Percentiles rank a stretch among this genome's conserved stretches.
Evolutionary conservation across 73 alveolate genomes (phyloP).

Genomic region (Paramecium primaurelia): DNA sequence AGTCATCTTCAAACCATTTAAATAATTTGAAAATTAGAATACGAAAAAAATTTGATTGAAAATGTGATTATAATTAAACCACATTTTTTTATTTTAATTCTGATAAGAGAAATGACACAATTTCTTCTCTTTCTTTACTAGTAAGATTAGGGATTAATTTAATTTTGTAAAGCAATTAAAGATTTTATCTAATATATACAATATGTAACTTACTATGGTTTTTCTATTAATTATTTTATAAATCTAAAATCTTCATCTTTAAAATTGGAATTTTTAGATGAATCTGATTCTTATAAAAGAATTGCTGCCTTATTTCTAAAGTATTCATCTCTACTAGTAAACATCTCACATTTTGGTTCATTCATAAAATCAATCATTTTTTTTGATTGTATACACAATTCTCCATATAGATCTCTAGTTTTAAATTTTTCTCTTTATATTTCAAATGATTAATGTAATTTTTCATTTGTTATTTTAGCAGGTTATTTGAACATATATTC

Average conservation of each 20-base stretch:
- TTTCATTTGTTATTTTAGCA: not conserved
- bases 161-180: not conserved
- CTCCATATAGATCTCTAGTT: slow-evolving; percentile 6
- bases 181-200: not conserved
- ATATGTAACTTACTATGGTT: not conserved
- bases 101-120: not conserved
- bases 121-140: slow-evolving; percentile 29
- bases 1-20: slow-evolving; percentile 1
- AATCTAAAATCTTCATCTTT: not conserved
- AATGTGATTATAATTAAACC: not conserved
- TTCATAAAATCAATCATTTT: slow-evolving; percentile 15
- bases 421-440: not conserved
- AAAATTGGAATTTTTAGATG: not conserved
- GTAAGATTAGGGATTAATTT: not conserved
- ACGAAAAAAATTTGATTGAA: not conserved
- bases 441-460: not conserved
- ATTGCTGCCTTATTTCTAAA: not conserved
- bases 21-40: not conserved
- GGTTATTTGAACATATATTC: slow-evolving; percentile 33
- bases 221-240: not conserved
- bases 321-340: not conserved
- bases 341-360: slow-evolving; percentile 29
- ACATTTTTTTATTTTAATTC: not conserved
- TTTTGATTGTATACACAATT: not conserved
- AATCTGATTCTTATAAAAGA: not conserved